These are phyloP conservation scores for Naganishia albida DNA, from an alignment of 1,284 basidiomycete genomes.

Conservation along the genomic window DNA sequence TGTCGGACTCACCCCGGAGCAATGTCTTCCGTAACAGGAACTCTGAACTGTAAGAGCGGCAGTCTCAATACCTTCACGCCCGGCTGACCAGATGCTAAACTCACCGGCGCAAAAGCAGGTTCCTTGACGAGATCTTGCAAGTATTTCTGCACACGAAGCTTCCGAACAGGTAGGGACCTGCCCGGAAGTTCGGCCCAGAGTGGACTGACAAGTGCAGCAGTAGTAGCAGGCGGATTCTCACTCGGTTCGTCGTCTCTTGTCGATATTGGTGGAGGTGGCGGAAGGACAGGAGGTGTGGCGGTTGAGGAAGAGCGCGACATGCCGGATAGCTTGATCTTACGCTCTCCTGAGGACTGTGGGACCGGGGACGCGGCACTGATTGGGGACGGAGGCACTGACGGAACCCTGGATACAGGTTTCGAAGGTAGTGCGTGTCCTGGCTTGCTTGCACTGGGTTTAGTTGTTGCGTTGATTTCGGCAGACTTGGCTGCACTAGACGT, in stretches of 20 bases:
- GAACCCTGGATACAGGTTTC: background rate
- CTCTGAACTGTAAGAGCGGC: conserved; percentile 11
- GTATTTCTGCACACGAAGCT: conserved; percentile 9
- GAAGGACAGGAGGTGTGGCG: background rate
- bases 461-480: background rate
- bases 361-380: background rate
- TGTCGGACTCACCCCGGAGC: background rate
- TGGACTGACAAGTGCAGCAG: background rate
- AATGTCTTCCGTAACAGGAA: conserved; percentile 16
- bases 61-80: background rate
- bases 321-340: conserved; percentile 12
- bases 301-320: background rate
- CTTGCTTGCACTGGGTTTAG: conserved; percentile 3
- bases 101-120: conserved; percentile 22
- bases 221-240: background rate
- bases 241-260: background rate
- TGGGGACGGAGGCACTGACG: background rate
- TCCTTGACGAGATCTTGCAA: conserved; percentile 18
- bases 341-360: background rate
- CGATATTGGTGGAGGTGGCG: background rate
- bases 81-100: background rate
- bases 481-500: background rate
- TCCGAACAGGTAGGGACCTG: background rate
- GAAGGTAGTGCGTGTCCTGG: conserved; percentile 7
- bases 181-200: conserved; percentile 11